Evolutionary conservation across 1,284 basidiomycete species (phyloP), one percentile per base, ranked within the genome.

Genomic region (Mycena sp.): DNA sequence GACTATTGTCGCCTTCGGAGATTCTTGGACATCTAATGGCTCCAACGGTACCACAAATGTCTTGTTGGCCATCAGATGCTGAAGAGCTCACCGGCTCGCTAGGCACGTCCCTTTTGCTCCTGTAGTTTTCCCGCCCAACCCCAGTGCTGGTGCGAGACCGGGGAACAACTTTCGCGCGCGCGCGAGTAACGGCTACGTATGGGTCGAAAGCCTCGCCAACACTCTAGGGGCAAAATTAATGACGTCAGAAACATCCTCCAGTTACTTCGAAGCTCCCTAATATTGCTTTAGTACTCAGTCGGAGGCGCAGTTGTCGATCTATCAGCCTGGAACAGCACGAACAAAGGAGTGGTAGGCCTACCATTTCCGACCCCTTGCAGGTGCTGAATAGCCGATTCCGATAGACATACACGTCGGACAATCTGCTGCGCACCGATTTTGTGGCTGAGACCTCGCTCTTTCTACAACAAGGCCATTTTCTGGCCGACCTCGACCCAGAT

Each of bases 101-200:
- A 67, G 65, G 65, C 46, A 67, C 65, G 62, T 67, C 49, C 65
- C 65, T 28, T 67, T 67, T 25, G 65, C 65, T 14, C 65, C 65
- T 12, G 51, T 67, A 14, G 59, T 67, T 12, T 67, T 67, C 52
- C 65, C 65, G 26, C 65, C 65, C 23, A 67, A 67, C 48, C 65
- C 65, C 14, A 60, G 56, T 28, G 65, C 65, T 12, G 65, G 65
- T 17, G 65, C 65, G 4, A 49, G 65, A 46, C 25, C 43, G 4
- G 65, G 65, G 4, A 67, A 67, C 53, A 67, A 67, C 16, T 67
- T 64, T 43, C 29, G 62, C 17, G 65, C 65, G 12, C 65, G 65
- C 21, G 65, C 65, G 5, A 50, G 44, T 32, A 67, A 67, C 28
- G 9, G 23, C 17, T 41, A 26, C 23, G 16, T 19, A 6, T 21